Base-by-base conservation (phyloP, 371 early-diverging fungal species). In the Circinella umbellata region DNA sequence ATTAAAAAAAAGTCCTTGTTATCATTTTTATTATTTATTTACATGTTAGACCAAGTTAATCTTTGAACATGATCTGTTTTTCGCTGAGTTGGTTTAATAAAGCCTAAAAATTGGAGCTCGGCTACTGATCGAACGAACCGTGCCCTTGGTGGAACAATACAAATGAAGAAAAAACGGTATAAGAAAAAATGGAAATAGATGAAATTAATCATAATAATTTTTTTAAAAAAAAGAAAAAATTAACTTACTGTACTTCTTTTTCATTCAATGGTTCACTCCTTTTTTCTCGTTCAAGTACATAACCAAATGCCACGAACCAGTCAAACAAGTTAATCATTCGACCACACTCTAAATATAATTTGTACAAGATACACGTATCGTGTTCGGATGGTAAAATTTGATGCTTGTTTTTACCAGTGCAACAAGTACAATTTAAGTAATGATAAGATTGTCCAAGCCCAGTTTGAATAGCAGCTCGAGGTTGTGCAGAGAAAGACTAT, bases 41-140 rank as follows among this genome's bases (percentile, higher is more conserved):
- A 90, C 7, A 87, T 81, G 46, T 80, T 84, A 27, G 93, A 92
- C 95, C 96, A 96, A 0, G 94, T 94, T 71, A 96, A 79, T 64
- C 94, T 86, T 74, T 88, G 68, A 5, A 96, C 95, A 81, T 98
- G 98, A 75, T 98, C 98, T 4, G 95, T 94, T 80, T 98, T 98
- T 48, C 94, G 79, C 63, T 86, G 89, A 7, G 98, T 95, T 18
- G 91, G 85, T 69, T 93, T 94, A 71, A 97, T 92, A 66, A 96
- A 94, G 4, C 98, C 98, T 67, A 98, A 67, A 64, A 89, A 92
- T 74, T 95, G 91, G 65, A 98, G 79, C 72, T 97, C 95, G 46
- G 92, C 92, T 9, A 95, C 89, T 0, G 91, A 88, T 34, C 89
- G 86, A 63, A 94, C 85, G 70, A 98, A 98, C n/a, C 98, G 88